phyloP scores from a whole-genome alignment of 108 stramenopile species.

The Schizochytrium sp. region DNA sequence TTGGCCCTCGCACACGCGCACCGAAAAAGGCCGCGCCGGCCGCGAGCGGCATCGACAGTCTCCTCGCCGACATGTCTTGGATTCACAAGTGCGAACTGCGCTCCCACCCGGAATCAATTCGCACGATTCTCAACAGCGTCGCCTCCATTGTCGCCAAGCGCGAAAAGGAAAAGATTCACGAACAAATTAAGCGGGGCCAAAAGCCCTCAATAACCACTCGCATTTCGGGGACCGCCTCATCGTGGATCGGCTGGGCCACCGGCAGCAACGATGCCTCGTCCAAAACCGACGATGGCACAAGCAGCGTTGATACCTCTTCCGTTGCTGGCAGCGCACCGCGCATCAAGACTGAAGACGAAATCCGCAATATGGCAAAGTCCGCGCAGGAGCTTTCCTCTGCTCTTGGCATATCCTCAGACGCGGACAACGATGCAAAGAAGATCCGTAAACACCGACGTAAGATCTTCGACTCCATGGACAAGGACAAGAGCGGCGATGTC shows the following conservation, averaged over 20 bases:
- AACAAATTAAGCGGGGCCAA: background rate
- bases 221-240: background rate
- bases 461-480: background rate
- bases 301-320: background rate
- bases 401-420: background rate
- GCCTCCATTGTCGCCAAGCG: background rate
- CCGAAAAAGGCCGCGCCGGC: background rate
- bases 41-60: background rate
- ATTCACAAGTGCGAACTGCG: background rate
- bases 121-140: background rate
- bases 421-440: background rate
- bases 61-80: background rate
- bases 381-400: background rate
- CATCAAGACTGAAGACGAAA: background rate
- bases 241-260: background rate
- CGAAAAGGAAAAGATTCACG: background rate
- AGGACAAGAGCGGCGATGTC: background rate
- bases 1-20: background rate
- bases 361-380: background rate
- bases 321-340: background rate
- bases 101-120: background rate
- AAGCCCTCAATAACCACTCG: background rate
- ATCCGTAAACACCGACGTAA: background rate
- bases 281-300: background rate
- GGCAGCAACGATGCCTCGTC: background rate